Evolutionary conservation across 1,284 basidiomycete genomes (phyloP), one percentile per base, ranked within the genome.

Genomic region (Fomitopsis schrenkii): DNA sequence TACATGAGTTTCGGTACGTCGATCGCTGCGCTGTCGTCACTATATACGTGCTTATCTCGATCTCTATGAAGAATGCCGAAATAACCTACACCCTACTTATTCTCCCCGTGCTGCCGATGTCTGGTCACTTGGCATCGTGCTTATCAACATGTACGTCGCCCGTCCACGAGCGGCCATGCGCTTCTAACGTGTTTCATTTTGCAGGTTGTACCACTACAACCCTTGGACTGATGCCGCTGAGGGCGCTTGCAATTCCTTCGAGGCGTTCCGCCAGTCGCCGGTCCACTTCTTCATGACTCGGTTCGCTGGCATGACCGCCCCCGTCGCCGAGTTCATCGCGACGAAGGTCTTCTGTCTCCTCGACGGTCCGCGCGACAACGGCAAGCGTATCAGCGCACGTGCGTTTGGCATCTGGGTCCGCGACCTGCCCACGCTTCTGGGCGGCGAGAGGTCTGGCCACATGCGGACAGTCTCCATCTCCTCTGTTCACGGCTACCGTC

Each of bases 121-220:
- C 59, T 99, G 97, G 97, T 98, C 96, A 33, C 84, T 99, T 66
- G 97, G 97, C 62, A 97, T 99, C 72, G 97, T 99, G 63, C 86
- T 99, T 68, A 94, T 99, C 82, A 99, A 99, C 76, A 94, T 99
- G 90, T 91, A 68, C 41, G 85, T 80, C 56, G 64, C 63, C 58
- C 57, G 57, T 64, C 56, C 58, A 7, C 22, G 22, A 56, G 60
- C 63, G 59, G 55, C 41, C 59, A 63, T 55, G 55, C 40, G 45
- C 33, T 56, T 19, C 52, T 40, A 10, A 36, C n/a, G 7, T 54
- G 17, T 38, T 30, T 26, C 48, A 33, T 52, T 57, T 22, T 38
- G 42, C 68, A 93, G 91, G 90, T 83, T 99, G 74, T 99, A 98
- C 79, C 97, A 99, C 76, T 93, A 88, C 75, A 98, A 97, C 76